Evolutionary conservation across 768 basidiomycete genomes (phyloP), one percentile per base, ranked within the genome.

Genomic region (Hygrophorus pudorinus): DNA sequence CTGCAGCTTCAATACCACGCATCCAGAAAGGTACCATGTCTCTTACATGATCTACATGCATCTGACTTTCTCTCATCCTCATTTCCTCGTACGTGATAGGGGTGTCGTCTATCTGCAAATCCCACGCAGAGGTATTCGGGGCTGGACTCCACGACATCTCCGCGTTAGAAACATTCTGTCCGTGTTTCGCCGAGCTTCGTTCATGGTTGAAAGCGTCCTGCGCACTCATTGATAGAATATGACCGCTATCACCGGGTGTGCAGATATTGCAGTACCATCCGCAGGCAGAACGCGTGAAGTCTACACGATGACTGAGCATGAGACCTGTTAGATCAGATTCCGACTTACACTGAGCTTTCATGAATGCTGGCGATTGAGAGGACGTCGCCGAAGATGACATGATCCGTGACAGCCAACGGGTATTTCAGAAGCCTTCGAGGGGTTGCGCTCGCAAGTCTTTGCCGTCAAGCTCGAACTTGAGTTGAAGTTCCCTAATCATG

Each of bases 21-120:
- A 65, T 63, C 77, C 77, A 79, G 56, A 76, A 78, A 2, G 70
- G 69, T 28, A 79, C 66, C 50, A 75, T 51, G 52, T 75, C 73
- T 30, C 59, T 58, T 17, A 74, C 64, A 9, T 69, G 63, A 47
- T 76, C 73, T n/a, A 75, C 65, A 38, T 56, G 50, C 48, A 53
- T 10, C 56, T 62, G 48, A 56, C 58, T 45, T 48, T 51, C 58
- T 43, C 47, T 53, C 51, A 50, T 56, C 46, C 54, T 59, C 27
- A 61, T 48, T 54, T 65, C 62, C 49, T 55, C 59, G 30, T 17
- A 46, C 18, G 54, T 62, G 45, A 54, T 51, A 39, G 46, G 46
- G 13, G 45, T 48, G 20, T 51, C 52, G 41, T 55, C 51, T 24
- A 50, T 46, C 12, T 56, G 56, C 14, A 27, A 29, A 36, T 51